Conservation (phyloP, 208 protist genomes). For the Balamuthia mandrillaris region DNA sequence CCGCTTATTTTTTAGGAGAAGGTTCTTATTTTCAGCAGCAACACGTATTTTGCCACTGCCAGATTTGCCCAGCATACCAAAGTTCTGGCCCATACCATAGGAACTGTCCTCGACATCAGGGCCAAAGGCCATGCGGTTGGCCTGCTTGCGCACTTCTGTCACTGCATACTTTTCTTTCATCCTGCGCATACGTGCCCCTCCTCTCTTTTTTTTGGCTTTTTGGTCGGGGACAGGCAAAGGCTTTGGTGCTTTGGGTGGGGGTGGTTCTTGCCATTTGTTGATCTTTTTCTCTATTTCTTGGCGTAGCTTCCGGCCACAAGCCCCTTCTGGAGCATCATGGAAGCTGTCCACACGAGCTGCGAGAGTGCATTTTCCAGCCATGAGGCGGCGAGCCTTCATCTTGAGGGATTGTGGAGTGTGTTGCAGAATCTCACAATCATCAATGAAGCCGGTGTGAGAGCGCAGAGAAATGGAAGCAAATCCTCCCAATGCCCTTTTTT, state of each 20-base stretch:
- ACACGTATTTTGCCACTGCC: slow-evolving; percentile 47
- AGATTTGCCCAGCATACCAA: slow-evolving; percentile 60
- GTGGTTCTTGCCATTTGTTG: slow-evolving; percentile 70
- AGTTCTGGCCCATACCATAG: slow-evolving; percentile 33
- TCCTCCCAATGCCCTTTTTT: slow-evolving; percentile 52
- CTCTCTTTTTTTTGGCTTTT: slow-evolving; percentile 49
- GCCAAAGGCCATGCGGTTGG: slow-evolving; percentile 67
- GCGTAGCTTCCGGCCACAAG: slow-evolving; percentile 39
- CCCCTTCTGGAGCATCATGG: background rate
- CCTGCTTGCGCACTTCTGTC: slow-evolving; percentile 55
- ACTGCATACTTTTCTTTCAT: slow-evolving; percentile 52
- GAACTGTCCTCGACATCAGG: slow-evolving; percentile 55
- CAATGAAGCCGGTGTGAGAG: slow-evolving; percentile 68
- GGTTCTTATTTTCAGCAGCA: background rate
- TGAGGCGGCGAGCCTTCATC: slow-evolving; percentile 4
- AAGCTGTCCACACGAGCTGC: slow-evolving; percentile 58
- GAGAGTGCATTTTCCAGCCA: slow-evolving; percentile 52
- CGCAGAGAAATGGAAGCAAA: too few species aligned
- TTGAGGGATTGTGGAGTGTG: slow-evolving; percentile 22
- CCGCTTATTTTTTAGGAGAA: background rate
- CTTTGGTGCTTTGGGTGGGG: slow-evolving; percentile 58
- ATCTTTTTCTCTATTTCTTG: slow-evolving; percentile 64
- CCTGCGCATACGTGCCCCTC: slow-evolving; percentile 50
- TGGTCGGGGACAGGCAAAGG: slow-evolving; percentile 65
- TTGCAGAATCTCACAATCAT: slow-evolving; percentile 49